Percentiles rank a stretch among this genome's conserved stretches.
Evolutionary conservation across 352 stramenopile genomes (phyloP).

Genomic region (Pythium phragmiticola): DNA sequence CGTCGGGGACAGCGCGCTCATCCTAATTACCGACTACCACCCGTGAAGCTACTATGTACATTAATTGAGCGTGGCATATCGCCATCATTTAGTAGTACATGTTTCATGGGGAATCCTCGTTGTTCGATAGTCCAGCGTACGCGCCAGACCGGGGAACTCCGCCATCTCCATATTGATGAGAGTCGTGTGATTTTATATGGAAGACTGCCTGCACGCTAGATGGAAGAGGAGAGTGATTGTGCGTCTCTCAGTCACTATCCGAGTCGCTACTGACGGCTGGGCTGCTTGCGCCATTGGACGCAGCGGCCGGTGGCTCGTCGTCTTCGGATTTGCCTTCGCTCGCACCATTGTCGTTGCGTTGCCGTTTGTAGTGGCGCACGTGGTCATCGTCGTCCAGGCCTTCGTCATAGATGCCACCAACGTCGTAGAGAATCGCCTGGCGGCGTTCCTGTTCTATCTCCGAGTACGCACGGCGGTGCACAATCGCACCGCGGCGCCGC

Average conservation of each 20-base stretch:
- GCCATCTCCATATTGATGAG: too few species aligned
- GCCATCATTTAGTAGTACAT: too few species aligned
- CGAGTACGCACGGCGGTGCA: slow-evolving; percentile 73
- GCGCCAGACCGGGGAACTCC: too few species aligned
- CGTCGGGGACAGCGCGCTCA: too few species aligned
- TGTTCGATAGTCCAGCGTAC: too few species aligned
- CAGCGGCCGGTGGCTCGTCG: slow-evolving; percentile 8
- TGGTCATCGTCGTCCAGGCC: slow-evolving; percentile 62
- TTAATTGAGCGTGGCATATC: too few species aligned
- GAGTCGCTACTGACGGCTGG: slow-evolving; percentile 64
- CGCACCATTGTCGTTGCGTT: slow-evolving; percentile 34
- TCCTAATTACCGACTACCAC: too few species aligned
- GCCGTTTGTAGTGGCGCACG: slow-evolving; percentile 63
- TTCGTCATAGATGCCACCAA: slow-evolving; percentile 66
- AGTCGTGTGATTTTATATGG: too few species aligned
- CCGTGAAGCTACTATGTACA: too few species aligned
- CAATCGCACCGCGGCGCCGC: slow-evolving; percentile 69
- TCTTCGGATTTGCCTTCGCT: slow-evolving; percentile 47
- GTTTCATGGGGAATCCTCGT: too few species aligned
- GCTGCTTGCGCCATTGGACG: slow-evolving; percentile 41
- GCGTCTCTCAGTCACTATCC: slow-evolving; percentile 49
- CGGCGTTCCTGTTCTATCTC: slow-evolving; percentile 61
- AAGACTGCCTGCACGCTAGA: too few species aligned
- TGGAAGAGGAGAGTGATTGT: too few species aligned
- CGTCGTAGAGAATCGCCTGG: slow-evolving; percentile 57